Percentiles rank a stretch among this genome's conserved stretches.
Evolutionary conservation across 306 rosid species (phyloP).

Genomic region (Vigna radiata): DNA sequence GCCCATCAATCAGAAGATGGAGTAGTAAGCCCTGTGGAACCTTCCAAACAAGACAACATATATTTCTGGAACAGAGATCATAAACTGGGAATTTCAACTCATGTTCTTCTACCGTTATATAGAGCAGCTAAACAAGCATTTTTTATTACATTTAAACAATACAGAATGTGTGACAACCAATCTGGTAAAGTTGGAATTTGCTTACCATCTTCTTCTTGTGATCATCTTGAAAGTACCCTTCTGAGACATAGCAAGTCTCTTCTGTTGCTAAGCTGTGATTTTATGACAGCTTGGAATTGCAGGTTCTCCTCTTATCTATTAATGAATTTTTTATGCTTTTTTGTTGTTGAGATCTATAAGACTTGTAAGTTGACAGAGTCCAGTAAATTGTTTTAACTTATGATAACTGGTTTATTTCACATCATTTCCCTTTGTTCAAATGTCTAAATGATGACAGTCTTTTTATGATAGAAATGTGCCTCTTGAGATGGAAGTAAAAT

Average conservation of each 20-base stretch:
- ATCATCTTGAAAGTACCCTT: slow-evolving; percentile 55
- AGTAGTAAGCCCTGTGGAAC: slow-evolving; percentile 37
- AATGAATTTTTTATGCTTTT: slow-evolving; percentile 18
- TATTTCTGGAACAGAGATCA: slow-evolving; percentile 78
- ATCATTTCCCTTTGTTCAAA: slow-evolving; percentile 1
- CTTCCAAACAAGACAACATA: slow-evolving; percentile 38
- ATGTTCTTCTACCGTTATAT: slow-evolving; percentile 65
- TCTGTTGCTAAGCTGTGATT: slow-evolving; percentile 82
- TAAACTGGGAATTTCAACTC: slow-evolving; percentile 83
- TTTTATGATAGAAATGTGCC: not conserved
- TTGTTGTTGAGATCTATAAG: slow-evolving; percentile 4
- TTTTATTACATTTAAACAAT: slow-evolving; percentile 58
- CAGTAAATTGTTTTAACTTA: not conserved
- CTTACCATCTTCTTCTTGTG: slow-evolving; percentile 41
- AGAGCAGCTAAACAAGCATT: slow-evolving; percentile 62
- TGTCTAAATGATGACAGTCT: not conserved
- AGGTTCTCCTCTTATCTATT: slow-evolving; percentile 58
- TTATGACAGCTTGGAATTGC: slow-evolving; percentile 87
- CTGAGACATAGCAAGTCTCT: slow-evolving; percentile 79
- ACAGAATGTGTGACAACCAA: slow-evolving; percentile 47
- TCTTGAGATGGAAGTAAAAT: not conserved
- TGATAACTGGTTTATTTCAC: not conserved
- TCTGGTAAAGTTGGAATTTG: slow-evolving; percentile 42
- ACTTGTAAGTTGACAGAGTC: slow-evolving; percentile 15
- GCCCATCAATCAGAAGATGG: slow-evolving; percentile 39